Percentiles rank a stretch among this genome's conserved stretches.
These are phyloP conservation scores for Pisolithus microcarpus DNA, from an alignment of 768 basidiomycete species.

Conservation along the genomic window DNA sequence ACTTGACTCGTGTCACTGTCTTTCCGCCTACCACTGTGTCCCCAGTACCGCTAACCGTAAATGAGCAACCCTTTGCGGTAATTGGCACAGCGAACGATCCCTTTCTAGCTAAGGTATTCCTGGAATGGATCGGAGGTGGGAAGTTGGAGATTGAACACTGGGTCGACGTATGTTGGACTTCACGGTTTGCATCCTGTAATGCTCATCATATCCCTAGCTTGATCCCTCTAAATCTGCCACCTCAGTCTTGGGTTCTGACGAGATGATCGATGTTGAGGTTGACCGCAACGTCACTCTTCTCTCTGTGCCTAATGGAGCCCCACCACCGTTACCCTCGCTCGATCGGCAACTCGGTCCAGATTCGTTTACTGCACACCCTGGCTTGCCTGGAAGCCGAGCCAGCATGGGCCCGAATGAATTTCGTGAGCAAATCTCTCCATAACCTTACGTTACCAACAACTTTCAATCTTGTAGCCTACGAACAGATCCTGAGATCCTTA, in stretches of 20 bases:
- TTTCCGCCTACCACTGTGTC: slow-evolving; percentile 30
- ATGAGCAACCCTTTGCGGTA: slow-evolving; percentile 34
- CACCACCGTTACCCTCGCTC: slow-evolving; percentile 21
- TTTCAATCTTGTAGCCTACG: slow-evolving; percentile 23
- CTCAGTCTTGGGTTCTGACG: slow-evolving; percentile 41
- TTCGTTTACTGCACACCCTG: slow-evolving; percentile 1
- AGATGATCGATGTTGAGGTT: slow-evolving; percentile 44
- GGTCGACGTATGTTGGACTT: slow-evolving; percentile 36
- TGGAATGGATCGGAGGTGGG: slow-evolving; percentile 35
- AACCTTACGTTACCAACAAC: neutral
- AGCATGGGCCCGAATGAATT: slow-evolving; percentile 8
- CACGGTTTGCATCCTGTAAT: neutral
- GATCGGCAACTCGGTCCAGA: slow-evolving; percentile 14
- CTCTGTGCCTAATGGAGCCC: slow-evolving; percentile 17
- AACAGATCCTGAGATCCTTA: slow-evolving; percentile 27
- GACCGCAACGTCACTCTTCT: slow-evolving; percentile 36
- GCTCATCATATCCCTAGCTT: slow-evolving; percentile 23
- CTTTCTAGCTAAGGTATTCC: slow-evolving; percentile 36
- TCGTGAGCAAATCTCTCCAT: slow-evolving; percentile 8
- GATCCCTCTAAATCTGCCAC: slow-evolving; percentile 32
- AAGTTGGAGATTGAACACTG: slow-evolving; percentile 46
- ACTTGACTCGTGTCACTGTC: slow-evolving; percentile 32
- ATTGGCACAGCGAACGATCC: slow-evolving; percentile 37
- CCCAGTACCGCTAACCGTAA: slow-evolving; percentile 24
- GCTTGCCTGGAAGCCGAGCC: neutral